Percentiles rank a stretch among this genome's conserved stretches.
Evolutionary conservation across 345 rosid species (phyloP).

Genomic region (Euclidium syriacum): DNA sequence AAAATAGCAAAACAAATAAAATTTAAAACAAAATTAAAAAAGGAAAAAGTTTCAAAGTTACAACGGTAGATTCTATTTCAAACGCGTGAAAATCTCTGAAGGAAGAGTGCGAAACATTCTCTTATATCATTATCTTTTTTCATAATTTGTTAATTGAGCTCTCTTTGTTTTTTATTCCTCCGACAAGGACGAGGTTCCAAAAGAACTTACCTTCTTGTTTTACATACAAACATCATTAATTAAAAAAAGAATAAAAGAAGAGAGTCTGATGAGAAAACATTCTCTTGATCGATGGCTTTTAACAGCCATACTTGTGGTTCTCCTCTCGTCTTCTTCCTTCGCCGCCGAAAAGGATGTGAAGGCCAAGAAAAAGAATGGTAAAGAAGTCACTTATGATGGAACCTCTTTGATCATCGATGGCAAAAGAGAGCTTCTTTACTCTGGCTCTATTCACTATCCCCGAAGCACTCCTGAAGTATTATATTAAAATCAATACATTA

Average conservation of each 20-base stretch:
- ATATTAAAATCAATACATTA: neutral
- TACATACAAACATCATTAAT: neutral
- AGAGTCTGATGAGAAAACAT: slow-evolving; percentile 23
- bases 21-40: neutral
- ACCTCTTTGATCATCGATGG: slow-evolving; percentile 26
- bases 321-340: slow-evolving; percentile 16
- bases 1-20: slow-evolving; percentile 19
- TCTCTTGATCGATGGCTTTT: slow-evolving; percentile 30
- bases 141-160: slow-evolving; percentile 24
- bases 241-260: neutral
- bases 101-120: slow-evolving; percentile 21
- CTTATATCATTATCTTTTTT: slow-evolving; percentile 24
- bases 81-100: slow-evolving; percentile 30
- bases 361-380: slow-evolving; percentile 6
- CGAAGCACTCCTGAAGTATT: slow-evolving; percentile 30
- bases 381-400: slow-evolving; percentile 25
- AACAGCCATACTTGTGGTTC: slow-evolving; percentile 14
- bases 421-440: slow-evolving; percentile 23
- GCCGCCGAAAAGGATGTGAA: neutral
- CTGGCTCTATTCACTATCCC: slow-evolving; percentile 32
- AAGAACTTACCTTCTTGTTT: slow-evolving; percentile 27
- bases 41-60: slow-evolving; percentile 1
- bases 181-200: slow-evolving; percentile 35
- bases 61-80: slow-evolving; percentile 28
- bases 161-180: slow-evolving; percentile 31